A percentile compares a stretch with the other conserved stretches of the same genome.
phyloP scores from a whole-genome alignment of 139 green algal genomes.

The Chlamydomonas sphaeroides region DNA sequence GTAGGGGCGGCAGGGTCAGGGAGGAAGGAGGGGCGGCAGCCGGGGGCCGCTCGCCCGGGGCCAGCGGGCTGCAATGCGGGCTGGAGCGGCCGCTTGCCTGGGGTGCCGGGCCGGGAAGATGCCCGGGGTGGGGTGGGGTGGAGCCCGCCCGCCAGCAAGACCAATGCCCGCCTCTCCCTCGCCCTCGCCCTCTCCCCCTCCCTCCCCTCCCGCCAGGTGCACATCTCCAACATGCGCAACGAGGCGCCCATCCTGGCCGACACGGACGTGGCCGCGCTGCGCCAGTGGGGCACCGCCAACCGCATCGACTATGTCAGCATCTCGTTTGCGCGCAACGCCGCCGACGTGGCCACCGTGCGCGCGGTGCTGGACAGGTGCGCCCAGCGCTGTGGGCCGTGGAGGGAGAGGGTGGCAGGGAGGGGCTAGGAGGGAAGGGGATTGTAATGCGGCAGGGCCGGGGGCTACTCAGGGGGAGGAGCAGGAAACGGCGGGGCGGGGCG shows the following conservation, averaged over 20 bases:
- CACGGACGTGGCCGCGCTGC: conserved; percentile 2
- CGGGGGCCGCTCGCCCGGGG: no score
- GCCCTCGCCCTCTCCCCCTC: not conserved
- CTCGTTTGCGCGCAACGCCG: conserved; percentile 60
- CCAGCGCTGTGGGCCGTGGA: no score
- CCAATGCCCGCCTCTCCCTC: no score
- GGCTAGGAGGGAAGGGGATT: not conserved
- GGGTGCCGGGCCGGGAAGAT: no score
- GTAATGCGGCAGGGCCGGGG: no score
- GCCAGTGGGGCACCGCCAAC: conserved; percentile 37
- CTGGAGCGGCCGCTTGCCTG: no score
- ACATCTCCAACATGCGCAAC: conserved; percentile 61
- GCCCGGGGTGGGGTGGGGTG: no score
- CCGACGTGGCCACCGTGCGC: conserved; percentile 44
- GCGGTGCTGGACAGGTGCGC: conserved; percentile 43
- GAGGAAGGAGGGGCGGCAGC: not conserved
- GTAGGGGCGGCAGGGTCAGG: conserved; percentile 29
- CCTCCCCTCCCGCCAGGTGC: conserved; percentile 3
- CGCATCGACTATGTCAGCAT: conserved; percentile 75
- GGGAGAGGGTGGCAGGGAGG: not conserved
- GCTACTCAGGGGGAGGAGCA: not conserved
- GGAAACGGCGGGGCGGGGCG: not conserved
- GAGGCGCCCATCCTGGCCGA: conserved; percentile 58
- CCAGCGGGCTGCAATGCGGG: no score
- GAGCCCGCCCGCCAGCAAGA: no score